Evolutionary conservation across 2,329 filamentous ascomycete genomes (phyloP).

Genomic region (Thelonectria discophora): DNA sequence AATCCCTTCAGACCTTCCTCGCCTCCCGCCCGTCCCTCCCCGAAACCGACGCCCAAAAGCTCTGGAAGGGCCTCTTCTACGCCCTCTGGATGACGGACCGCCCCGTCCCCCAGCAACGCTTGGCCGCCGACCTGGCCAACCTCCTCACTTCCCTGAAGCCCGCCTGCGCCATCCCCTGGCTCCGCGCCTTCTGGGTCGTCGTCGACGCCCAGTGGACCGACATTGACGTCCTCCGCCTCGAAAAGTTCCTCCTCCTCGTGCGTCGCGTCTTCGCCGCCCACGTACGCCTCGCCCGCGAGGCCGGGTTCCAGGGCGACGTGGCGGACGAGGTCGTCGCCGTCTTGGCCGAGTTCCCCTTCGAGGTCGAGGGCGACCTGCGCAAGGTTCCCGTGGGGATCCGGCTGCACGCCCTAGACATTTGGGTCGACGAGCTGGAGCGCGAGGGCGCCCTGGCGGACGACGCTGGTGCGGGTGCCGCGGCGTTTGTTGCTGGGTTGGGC

Average conservation of each 20-base stretch:
- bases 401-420: slow-evolving; percentile 89
- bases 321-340: slow-evolving; percentile 42
- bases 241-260: slow-evolving; percentile 91
- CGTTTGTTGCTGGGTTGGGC: slow-evolving; percentile 63
- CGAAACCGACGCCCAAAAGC: slow-evolving; percentile 79
- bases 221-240: slow-evolving; percentile 80
- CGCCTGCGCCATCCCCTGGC: slow-evolving; percentile 55
- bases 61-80: slow-evolving; percentile 96
- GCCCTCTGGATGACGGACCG: slow-evolving; percentile 94
- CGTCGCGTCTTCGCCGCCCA: slow-evolving; percentile 80
- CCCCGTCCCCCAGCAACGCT: slow-evolving; percentile 83
- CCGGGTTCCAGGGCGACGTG: slow-evolving; percentile 44
- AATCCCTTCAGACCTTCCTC: slow-evolving; percentile 81
- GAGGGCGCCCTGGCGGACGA: slow-evolving; percentile 61
- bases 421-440: slow-evolving; percentile 87
- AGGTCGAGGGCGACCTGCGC: slow-evolving; percentile 51
- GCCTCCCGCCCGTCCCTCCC: slow-evolving; percentile 67
- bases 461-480: slow-evolving; percentile 60
- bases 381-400: slow-evolving; percentile 84
- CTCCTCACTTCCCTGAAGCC: slow-evolving; percentile 67
- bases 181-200: slow-evolving; percentile 76
- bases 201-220: slow-evolving; percentile 76
- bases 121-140: slow-evolving; percentile 79
- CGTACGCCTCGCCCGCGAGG: slow-evolving; percentile 59
- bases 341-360: slow-evolving; percentile 46